phyloP scores from a whole-genome alignment of 2,329 filamentous ascomycete genomes.

The Pleoardoris graminearum region DNA sequence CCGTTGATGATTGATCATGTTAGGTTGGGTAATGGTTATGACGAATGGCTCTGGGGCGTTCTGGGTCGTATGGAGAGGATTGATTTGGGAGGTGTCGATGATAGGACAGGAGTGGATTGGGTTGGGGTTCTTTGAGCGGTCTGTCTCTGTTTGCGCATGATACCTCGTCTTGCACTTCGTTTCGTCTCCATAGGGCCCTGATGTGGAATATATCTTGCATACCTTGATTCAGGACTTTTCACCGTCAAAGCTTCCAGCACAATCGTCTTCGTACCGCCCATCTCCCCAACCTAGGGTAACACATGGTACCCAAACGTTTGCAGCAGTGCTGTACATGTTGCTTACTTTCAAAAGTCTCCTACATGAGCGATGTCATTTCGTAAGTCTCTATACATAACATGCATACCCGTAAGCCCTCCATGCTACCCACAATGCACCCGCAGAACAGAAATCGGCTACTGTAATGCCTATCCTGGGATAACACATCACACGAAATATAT shows the following conservation, averaged over 20 bases:
- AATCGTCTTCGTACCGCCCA: too few relatives aligned
- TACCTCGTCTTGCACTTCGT: constrained; percentile 4
- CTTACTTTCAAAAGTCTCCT: background rate
- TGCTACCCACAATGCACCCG: too few relatives aligned
- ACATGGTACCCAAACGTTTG: background rate
- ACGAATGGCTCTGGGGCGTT: background rate
- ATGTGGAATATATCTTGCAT: background rate
- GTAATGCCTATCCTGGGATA: background rate
- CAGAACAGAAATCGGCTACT: background rate
- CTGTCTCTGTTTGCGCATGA: background rate
- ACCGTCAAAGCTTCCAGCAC: too few relatives aligned
- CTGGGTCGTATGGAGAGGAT: too few relatives aligned
- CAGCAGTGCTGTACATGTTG: background rate
- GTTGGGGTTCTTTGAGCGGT: constrained; percentile 3
- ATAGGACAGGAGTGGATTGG: background rate
- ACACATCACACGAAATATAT: background rate
- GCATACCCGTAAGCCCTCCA: background rate
- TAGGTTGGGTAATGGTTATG: constrained; percentile 7
- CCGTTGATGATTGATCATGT: background rate
- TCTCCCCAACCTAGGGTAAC: background rate
- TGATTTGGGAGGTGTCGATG: background rate
- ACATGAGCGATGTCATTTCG: background rate
- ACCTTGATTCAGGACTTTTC: background rate
- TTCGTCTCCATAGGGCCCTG: background rate
- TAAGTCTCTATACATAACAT: background rate